phyloP scores from a whole-genome alignment of 1,139 yeast species.

The Hansenula sp. region DNA sequence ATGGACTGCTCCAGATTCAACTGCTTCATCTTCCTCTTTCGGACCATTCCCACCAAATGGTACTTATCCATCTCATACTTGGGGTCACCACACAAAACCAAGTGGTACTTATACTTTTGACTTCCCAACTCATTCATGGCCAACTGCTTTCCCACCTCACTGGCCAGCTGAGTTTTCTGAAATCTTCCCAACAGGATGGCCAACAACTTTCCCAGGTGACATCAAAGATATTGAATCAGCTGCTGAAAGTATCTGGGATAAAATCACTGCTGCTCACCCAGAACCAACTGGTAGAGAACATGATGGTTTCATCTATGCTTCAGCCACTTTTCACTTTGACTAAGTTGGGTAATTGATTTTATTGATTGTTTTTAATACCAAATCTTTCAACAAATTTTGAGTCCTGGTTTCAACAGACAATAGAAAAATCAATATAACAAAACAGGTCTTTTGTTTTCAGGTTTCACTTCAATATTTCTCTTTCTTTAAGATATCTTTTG shows the following conservation, averaged over 20 bases:
- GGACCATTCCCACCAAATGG: background rate
- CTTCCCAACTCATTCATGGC: background rate
- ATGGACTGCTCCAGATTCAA: background rate
- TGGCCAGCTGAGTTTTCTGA: background rate
- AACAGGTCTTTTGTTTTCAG: too few species aligned
- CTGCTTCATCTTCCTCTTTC: background rate
- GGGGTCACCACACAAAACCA: background rate
- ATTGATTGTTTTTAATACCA: too few species aligned
- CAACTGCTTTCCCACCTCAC: background rate
- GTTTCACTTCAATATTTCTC: too few species aligned
- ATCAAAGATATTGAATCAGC: background rate
- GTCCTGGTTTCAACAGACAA: too few species aligned
- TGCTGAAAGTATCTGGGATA: background rate
- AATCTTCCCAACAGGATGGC: conserved; percentile 1
- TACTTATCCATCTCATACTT: background rate
- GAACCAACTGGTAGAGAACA: background rate
- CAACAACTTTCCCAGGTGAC: background rate
- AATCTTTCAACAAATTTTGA: too few species aligned
- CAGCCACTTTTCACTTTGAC: too few species aligned
- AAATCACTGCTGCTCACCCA: background rate
- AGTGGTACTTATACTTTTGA: background rate
- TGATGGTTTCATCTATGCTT: background rate
- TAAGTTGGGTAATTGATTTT: too few species aligned
- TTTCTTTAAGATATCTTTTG: too few species aligned
- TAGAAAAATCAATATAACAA: too few species aligned